Evolutionary conservation across 2,329 filamentous ascomycete genomes (phyloP).

Genomic region (Fusarium poae): DNA sequence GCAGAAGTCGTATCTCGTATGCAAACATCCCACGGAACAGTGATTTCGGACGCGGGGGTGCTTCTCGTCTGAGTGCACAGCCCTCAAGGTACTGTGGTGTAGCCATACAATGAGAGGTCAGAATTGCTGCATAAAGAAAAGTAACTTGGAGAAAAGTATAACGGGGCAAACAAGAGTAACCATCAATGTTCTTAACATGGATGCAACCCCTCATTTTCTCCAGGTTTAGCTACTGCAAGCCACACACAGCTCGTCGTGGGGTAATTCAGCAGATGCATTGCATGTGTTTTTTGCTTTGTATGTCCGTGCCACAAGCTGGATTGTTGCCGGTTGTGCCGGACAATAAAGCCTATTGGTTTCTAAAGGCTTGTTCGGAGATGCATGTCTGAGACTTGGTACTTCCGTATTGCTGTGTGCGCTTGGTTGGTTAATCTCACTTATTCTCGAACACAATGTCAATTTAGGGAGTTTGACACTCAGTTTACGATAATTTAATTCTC

Average conservation of each 20-base stretch:
- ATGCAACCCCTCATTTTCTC: conserved; percentile 48
- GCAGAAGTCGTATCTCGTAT: conserved; percentile 25
- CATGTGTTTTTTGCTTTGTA: neutral
- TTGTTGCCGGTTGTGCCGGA: conserved; percentile 12
- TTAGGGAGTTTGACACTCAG: neutral
- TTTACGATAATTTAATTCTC: neutral
- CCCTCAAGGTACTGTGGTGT: neutral
- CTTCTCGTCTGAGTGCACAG: conserved; percentile 10
- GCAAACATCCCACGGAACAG: conserved; percentile 31
- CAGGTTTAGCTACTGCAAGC: conserved; percentile 48
- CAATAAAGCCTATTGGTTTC: neutral
- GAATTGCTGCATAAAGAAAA: neutral
- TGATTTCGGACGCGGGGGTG: conserved; percentile 32
- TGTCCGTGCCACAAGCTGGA: conserved; percentile 11
- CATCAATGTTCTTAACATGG: conserved; percentile 19
- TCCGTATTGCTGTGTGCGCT: neutral
- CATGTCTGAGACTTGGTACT: neutral
- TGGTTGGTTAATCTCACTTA: neutral
- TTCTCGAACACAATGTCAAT: neutral
- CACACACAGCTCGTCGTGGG: conserved; percentile 35
- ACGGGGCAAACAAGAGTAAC: conserved; percentile 26
- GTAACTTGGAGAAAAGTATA: conserved; percentile 3
- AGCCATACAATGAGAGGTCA: neutral
- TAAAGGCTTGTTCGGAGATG: conserved; percentile 2
- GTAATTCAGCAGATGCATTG: conserved; percentile 19